Conservation (phyloP, 345 rosid genomes). For the Eucalyptus coolabah region DNA sequence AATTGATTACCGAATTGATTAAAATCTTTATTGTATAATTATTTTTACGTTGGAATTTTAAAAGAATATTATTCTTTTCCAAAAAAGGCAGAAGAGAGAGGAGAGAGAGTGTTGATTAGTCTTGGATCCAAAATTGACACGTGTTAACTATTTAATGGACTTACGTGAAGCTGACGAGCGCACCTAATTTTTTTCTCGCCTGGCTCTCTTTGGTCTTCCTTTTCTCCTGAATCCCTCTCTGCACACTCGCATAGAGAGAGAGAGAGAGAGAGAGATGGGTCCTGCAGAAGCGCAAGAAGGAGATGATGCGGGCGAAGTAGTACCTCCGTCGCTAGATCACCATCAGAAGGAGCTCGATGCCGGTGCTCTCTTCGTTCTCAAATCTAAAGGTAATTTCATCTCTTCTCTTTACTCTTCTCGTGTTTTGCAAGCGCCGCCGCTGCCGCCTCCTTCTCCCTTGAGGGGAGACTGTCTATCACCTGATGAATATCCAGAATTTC, state of each 20-base stretch:
- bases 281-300: background rate
- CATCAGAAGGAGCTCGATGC: conserved; percentile 40
- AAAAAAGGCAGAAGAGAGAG: too few species aligned
- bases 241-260: background rate
- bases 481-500: background rate
- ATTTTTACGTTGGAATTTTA: too few species aligned
- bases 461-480: background rate
- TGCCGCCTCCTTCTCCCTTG: background rate
- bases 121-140: too few species aligned
- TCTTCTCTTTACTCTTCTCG: background rate
- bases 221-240: background rate
- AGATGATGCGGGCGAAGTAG: background rate
- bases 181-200: too few species aligned
- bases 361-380: conserved; percentile 80
- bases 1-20: too few species aligned
- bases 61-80: too few species aligned
- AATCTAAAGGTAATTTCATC: conserved; percentile 47
- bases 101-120: too few species aligned
- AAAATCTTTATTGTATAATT: too few species aligned
- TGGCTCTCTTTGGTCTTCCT: background rate
- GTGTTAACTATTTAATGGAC: background rate
- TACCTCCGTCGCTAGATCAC: background rate
- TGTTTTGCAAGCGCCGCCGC: background rate
- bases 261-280: background rate
- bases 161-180: background rate